Evolutionary conservation across 2,329 filamentous ascomycete genomes (phyloP), one percentile per base, ranked within the genome.

Genomic region (Chrysoporthe deuterocubensis): DNA sequence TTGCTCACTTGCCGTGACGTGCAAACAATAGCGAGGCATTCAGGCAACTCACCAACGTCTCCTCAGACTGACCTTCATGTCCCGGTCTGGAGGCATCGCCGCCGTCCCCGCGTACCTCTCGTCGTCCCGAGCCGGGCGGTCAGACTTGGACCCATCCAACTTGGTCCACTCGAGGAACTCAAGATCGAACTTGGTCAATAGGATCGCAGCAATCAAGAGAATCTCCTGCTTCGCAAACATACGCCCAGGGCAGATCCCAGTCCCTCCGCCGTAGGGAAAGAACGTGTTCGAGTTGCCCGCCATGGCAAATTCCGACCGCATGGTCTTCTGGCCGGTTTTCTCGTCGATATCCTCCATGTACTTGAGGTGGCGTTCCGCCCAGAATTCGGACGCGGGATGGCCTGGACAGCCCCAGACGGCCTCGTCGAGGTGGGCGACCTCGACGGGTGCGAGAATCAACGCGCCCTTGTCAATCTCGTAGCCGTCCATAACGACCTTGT

Each of bases 221-320:
- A 82, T 77, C 71, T 81, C 77, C 54, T 75, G 75, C 71, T 81
- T 82, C 0, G 80, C 79, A 68, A 81, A 78, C 52, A 76, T 72
- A 0, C 79, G 73, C 1, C 80, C 80, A 1, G 81, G 78, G 52
- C 80, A 82, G 8, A 78, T 75, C 1, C 71, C 71, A 0, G 66
- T 46, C 0, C 79, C 79, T 1, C 78, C 79, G n/a, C 79, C 78
- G 40, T 66, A 71, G 9, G 70, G 68, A 4, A 70, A 66, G 50
- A 54, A 71, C 21, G 61, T 54, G 9, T 48, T 54, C 2, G 54
- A 44, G 13, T 58, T 44, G 5, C 52, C 54, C 3, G 54, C 46
- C 42, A 70, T 42, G 43, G 40, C 8, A 18, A 70, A 70, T 5
- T 63, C 43, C 21, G 42, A 26, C 42, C 32, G 58, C 26, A 21